These are phyloP conservation scores for Cryphonectria japonica DNA, from an alignment of 2,329 filamentous ascomycete species.

Conservation along the genomic window DNA sequence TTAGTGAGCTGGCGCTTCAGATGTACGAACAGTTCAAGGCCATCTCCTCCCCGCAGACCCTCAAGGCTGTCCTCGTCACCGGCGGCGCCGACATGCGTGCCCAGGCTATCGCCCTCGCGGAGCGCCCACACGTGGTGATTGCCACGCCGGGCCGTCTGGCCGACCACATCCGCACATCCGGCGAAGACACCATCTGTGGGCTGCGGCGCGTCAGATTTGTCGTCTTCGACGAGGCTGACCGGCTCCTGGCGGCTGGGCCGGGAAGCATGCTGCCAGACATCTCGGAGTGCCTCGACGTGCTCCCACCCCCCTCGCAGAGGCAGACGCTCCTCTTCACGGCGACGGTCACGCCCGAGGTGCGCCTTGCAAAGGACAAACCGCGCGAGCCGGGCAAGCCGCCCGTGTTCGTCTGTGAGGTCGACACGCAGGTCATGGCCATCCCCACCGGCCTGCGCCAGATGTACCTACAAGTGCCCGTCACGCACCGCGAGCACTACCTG, in stretches of 20 bases:
- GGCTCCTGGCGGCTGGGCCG: conserved; percentile 72
- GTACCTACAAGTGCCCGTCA: conserved; percentile 86
- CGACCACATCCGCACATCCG: conserved; percentile 90
- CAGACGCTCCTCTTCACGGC: conserved; percentile 96
- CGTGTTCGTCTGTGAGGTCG: conserved; percentile 87
- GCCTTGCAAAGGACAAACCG: conserved; percentile 80
- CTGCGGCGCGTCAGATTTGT: conserved; percentile 80
- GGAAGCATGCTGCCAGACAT: conserved; percentile 96
- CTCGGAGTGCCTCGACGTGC: conserved; percentile 79
- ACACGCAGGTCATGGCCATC: conserved; percentile 74
- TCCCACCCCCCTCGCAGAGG: conserved; percentile 77
- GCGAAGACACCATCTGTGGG: conserved; percentile 85
- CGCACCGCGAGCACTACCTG: conserved; percentile 92
- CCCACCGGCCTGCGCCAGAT: conserved; percentile 81
- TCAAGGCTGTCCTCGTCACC: conserved; percentile 88
- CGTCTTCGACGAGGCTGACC: conserved; percentile 94
- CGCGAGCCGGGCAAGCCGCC: conserved; percentile 70
- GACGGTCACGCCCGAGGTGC: conserved; percentile 90
- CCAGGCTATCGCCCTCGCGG: conserved; percentile 82
- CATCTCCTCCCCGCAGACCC: conserved; percentile 82
- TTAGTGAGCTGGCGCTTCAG: conserved; percentile 84
- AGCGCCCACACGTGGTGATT: conserved; percentile 88
- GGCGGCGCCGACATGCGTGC: conserved; percentile 91
- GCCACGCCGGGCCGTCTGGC: conserved; percentile 91
- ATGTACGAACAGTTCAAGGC: conserved; percentile 97